Percentiles rank a stretch among this genome's conserved stretches.
phyloP scores from a whole-genome alignment of 441 rosid genomes.

The Gossypium aridum region DNA sequence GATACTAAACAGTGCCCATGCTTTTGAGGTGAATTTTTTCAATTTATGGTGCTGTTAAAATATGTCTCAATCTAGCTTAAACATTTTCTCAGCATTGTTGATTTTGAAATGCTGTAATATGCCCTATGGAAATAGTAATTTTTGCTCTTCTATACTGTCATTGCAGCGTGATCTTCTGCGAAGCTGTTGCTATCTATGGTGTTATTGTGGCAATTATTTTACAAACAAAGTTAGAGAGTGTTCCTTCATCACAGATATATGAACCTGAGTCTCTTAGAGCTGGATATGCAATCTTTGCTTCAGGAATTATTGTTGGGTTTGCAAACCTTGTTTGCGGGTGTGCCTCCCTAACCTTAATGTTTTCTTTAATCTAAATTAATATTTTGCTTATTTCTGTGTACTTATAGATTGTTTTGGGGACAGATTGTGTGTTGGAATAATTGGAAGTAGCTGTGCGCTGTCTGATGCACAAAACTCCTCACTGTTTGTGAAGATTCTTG shows the following conservation, averaged over 20 bases:
- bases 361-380: constrained; percentile 1
- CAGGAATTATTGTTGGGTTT: constrained; percentile 95
- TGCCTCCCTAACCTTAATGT: constrained; percentile 24
- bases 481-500: constrained; percentile 94
- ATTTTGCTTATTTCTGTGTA: neutral
- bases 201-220: constrained; percentile 93
- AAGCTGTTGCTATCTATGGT: constrained; percentile 98
- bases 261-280: constrained; percentile 91
- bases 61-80: neutral
- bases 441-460: constrained; percentile 95
- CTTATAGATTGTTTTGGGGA: constrained; percentile 12
- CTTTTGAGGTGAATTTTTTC: neutral
- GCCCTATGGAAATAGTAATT: neutral
- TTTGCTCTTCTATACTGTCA: constrained; percentile 4
- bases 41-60: neutral
- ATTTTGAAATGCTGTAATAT: neutral
- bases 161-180: constrained; percentile 92
- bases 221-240: constrained; percentile 95
- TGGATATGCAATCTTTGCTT: constrained; percentile 94
- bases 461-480: constrained; percentile 98
- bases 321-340: constrained; percentile 99
- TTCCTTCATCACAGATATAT: constrained; percentile 54
- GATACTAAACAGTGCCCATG: neutral
- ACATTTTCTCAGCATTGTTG: neutral
- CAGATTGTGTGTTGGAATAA: constrained; percentile 92